Conservation (phyloP, 805 yeast species). For the Pichia gijzeniarum region DNA sequence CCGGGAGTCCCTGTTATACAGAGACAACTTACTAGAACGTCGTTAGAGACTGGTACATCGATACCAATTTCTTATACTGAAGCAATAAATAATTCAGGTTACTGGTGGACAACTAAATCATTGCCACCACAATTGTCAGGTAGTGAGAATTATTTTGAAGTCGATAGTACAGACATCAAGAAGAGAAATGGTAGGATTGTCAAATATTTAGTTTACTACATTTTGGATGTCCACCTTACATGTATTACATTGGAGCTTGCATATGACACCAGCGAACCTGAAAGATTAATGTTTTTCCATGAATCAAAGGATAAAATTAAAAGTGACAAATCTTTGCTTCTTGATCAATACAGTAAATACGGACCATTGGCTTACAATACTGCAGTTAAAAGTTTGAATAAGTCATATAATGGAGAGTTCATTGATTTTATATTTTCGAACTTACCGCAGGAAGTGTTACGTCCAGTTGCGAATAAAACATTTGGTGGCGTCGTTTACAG, state of each 20-base stretch:
- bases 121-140: conserved; percentile 47
- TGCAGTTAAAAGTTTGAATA: conserved; percentile 32
- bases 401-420: conserved; percentile 25
- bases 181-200: conserved; percentile 53
- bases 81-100: conserved; percentile 9
- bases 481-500: conserved; percentile 70
- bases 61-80: background rate
- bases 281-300: conserved; percentile 38
- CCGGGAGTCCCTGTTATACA: background rate
- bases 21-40: conserved; percentile 7
- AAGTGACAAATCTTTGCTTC: conserved; percentile 37
- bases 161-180: conserved; percentile 47
- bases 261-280: conserved; percentile 50
- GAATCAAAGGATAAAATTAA: conserved; percentile 37
- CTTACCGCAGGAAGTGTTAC: conserved; percentile 31
- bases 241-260: conserved; percentile 54
- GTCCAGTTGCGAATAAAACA: conserved; percentile 55
- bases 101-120: conserved; percentile 65
- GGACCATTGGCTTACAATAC: conserved; percentile 46
- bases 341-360: conserved; percentile 39
- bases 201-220: conserved; percentile 57
- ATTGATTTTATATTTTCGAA: conserved; percentile 33
- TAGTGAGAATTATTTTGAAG: conserved; percentile 53
- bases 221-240: conserved; percentile 67
- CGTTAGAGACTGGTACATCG: conserved; percentile 2